Conservation (phyloP, 2,329 filamentous ascomycete species). For the Geosmithia flava region DNA sequence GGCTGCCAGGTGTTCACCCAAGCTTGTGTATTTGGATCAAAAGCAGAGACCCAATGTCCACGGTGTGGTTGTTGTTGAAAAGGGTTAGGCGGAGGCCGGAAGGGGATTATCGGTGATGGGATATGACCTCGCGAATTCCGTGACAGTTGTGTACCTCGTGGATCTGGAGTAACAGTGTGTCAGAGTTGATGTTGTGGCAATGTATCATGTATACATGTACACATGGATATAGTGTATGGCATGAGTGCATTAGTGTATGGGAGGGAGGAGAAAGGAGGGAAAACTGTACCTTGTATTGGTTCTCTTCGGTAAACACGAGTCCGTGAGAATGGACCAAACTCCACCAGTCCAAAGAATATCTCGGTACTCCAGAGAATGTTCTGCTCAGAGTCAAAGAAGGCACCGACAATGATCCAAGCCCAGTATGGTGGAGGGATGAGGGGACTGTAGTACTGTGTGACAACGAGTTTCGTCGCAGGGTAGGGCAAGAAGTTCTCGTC, state of each 20-base stretch:
- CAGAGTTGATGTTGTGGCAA: too few relatives aligned
- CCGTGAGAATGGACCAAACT: too few relatives aligned
- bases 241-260: too few relatives aligned
- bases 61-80: background rate
- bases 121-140: too few relatives aligned
- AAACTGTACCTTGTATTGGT: too few relatives aligned
- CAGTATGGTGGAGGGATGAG: conserved; percentile 16
- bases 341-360: conserved; percentile 22
- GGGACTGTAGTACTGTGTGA: conserved; percentile 27
- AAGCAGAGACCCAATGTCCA: conserved; percentile 21
- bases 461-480: conserved; percentile 30
- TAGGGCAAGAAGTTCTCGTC: conserved; percentile 21
- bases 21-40: conserved; percentile 12
- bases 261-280: too few relatives aligned
- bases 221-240: background rate
- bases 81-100: too few relatives aligned
- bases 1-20: conserved; percentile 24
- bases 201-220: background rate
- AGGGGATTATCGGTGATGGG: conserved; percentile 1
- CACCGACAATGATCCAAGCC: conserved; percentile 33
- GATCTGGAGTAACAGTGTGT: too few relatives aligned
- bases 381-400: conserved; percentile 30
- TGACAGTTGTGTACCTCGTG: too few relatives aligned
- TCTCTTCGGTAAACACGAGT: too few relatives aligned
- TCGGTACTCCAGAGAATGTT: conserved; percentile 32